These are phyloP conservation scores for Talaromyces liani DNA, from an alignment of 495 filamentous ascomycete genomes.

Conservation along the genomic window DNA sequence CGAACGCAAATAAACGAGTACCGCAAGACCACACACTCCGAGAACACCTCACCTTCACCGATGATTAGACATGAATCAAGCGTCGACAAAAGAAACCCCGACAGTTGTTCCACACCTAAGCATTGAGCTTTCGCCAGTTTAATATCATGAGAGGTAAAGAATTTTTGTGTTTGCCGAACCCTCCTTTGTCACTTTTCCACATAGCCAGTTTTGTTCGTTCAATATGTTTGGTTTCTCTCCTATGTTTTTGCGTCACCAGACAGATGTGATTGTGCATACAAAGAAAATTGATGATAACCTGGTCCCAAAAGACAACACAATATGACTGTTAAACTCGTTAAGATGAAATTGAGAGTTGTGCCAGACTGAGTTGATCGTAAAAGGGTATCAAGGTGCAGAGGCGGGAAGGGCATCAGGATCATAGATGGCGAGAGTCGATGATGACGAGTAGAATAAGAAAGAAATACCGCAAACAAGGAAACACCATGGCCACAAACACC, in stretches of 20 bases:
- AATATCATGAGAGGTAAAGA: neutral
- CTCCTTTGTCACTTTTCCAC: neutral
- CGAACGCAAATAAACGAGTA: constrained; percentile 16
- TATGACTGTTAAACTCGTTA: neutral
- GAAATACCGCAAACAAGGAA: constrained; percentile 10
- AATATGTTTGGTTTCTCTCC: neutral
- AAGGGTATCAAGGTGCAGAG: constrained; percentile 9
- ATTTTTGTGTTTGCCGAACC: neutral
- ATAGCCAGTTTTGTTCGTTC: neutral
- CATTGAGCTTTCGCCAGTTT: constrained; percentile 7
- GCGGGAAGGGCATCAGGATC: neutral
- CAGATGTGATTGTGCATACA: neutral
- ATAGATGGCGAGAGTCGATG: constrained; percentile 2
- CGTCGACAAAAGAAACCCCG: constrained; percentile 4
- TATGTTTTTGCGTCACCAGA: neutral
- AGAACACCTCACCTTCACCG: constrained; percentile 41
- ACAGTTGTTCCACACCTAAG: constrained; percentile 5
- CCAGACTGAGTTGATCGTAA: neutral
- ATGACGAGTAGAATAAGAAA: constrained; percentile 1
- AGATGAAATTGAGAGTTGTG: neutral
- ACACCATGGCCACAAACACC: constrained; percentile 47
- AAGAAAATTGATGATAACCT: neutral
- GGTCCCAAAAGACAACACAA: neutral
- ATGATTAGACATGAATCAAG: constrained; percentile 33
- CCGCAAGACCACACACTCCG: constrained; percentile 29